phyloP scores from a whole-genome alignment of 1,284 basidiomycete species.

The Naganishia liquefaciens region DNA sequence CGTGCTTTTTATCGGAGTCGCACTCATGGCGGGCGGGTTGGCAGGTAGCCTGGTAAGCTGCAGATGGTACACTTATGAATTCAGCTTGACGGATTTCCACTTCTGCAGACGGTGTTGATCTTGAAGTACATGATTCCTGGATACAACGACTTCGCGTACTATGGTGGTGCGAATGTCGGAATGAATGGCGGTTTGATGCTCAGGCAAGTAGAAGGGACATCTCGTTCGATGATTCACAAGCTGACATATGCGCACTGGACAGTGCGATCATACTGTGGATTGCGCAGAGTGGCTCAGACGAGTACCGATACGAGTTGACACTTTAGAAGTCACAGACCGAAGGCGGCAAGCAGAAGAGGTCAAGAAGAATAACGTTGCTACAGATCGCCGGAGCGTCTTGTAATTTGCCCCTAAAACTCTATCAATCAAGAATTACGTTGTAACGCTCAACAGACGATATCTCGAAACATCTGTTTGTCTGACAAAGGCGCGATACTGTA shows the following conservation, averaged over 20 bases:
- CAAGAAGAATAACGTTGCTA: too few relatives aligned
- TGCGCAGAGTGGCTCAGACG: conserved; percentile 53
- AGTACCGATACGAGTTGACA: conserved; percentile 55
- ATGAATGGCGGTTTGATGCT: conserved; percentile 92
- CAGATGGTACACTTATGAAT: neutral
- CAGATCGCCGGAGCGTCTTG: too few relatives aligned
- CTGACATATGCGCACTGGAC: neutral
- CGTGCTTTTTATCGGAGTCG: conserved; percentile 92
- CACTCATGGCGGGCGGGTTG: conserved; percentile 91
- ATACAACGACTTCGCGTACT: conserved; percentile 79
- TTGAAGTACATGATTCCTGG: conserved; percentile 84
- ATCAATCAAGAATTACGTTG: too few relatives aligned
- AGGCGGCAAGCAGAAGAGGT: too few relatives aligned
- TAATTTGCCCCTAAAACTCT: too few relatives aligned
- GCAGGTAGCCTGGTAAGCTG: conserved; percentile 84
- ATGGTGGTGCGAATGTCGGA: conserved; percentile 90
- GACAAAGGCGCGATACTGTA: too few relatives aligned
- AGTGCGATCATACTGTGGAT: conserved; percentile 55
- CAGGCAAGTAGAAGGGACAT: conserved; percentile 42
- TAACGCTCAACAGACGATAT: too few relatives aligned
- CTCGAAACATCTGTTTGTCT: too few relatives aligned
- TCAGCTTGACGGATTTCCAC: neutral
- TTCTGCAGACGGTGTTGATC: conserved; percentile 74
- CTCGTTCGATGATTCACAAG: neutral
- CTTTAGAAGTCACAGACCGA: conserved; percentile 39